Evolutionary conservation across 2,329 filamentous ascomycete species (phyloP).

Genomic region (Davidsoniella virescens): DNA sequence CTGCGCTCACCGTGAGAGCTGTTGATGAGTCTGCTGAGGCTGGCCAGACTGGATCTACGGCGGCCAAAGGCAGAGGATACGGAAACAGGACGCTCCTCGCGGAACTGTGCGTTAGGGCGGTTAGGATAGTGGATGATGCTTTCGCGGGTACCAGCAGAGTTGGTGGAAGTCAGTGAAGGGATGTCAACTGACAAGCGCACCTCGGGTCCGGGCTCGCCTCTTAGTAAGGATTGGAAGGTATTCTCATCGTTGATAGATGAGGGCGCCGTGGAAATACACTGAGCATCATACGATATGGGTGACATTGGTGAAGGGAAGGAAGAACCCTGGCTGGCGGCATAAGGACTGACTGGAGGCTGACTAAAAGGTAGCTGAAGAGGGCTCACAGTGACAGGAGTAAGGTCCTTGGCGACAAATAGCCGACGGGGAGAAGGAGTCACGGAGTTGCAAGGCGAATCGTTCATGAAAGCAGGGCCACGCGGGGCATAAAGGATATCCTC

Average conservation of each 20-base stretch:
- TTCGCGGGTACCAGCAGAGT: slow-evolving; percentile 60
- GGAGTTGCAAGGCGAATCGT: slow-evolving; percentile 23
- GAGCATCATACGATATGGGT: slow-evolving; percentile 52
- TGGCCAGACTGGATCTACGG: slow-evolving; percentile 60
- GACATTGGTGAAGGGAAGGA: slow-evolving; percentile 56
- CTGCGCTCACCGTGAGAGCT: slow-evolving; percentile 59
- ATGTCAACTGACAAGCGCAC: slow-evolving; percentile 56
- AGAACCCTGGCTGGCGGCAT: slow-evolving; percentile 46
- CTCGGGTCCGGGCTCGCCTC: slow-evolving; percentile 60
- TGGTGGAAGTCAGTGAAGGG: slow-evolving; percentile 57
- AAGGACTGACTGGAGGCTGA: slow-evolving; percentile 42
- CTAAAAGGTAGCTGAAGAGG: slow-evolving; percentile 28
- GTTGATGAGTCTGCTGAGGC: slow-evolving; percentile 60
- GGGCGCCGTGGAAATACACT: slow-evolving; percentile 57
- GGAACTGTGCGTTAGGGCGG: slow-evolving; percentile 28
- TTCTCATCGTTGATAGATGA: slow-evolving; percentile 60
- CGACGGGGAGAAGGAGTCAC: slow-evolving; percentile 30
- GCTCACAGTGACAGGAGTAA: slow-evolving; percentile 34
- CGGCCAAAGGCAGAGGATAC: slow-evolving; percentile 49
- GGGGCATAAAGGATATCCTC: slow-evolving; percentile 33
- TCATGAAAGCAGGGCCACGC: slow-evolving; percentile 4
- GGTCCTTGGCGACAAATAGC: slow-evolving; percentile 26
- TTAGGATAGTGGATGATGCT: slow-evolving; percentile 31
- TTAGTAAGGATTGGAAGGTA: slow-evolving; percentile 51
- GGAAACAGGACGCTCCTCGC: slow-evolving; percentile 44